Percentiles rank a stretch among this genome's conserved stretches.
Evolutionary conservation across 2,329 filamentous ascomycete genomes (phyloP).

Genomic region (Aphanoascus verrucosus): DNA sequence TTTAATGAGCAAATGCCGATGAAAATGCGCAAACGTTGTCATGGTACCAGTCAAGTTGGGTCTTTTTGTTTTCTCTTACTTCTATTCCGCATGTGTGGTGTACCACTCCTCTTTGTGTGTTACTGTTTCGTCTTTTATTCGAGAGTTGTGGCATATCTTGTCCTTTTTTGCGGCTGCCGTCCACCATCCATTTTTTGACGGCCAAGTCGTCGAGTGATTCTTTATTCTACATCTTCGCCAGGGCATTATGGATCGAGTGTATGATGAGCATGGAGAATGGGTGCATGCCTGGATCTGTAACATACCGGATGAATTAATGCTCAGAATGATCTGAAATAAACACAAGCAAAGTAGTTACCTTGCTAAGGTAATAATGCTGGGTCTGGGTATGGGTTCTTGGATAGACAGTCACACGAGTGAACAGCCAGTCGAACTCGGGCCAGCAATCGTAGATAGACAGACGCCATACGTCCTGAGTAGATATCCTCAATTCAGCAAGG

Average conservation of each 20-base stretch:
- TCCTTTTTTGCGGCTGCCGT: background rate
- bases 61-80: background rate
- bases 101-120: background rate
- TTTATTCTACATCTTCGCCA: background rate
- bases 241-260: background rate
- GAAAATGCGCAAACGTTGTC: background rate
- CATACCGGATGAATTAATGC: background rate
- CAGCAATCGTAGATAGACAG: no score
- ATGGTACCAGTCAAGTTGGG: background rate
- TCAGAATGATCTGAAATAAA: background rate
- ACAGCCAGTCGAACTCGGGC: no score
- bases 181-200: background rate
- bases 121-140: background rate
- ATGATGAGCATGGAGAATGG: background rate
- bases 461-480: no score
- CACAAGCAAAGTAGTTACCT: background rate
- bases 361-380: background rate
- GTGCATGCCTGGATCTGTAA: background rate
- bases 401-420: no score
- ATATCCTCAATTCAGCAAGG: no score
- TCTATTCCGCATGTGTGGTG: no score
- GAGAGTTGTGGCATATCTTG: background rate
- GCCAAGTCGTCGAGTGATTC: background rate
- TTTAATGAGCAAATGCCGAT: slow-evolving; percentile 1
- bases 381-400: no score